These are phyloP conservation scores for Talaromyces thailandensis DNA, from an alignment of 495 filamentous ascomycete species.

Conservation along the genomic window DNA sequence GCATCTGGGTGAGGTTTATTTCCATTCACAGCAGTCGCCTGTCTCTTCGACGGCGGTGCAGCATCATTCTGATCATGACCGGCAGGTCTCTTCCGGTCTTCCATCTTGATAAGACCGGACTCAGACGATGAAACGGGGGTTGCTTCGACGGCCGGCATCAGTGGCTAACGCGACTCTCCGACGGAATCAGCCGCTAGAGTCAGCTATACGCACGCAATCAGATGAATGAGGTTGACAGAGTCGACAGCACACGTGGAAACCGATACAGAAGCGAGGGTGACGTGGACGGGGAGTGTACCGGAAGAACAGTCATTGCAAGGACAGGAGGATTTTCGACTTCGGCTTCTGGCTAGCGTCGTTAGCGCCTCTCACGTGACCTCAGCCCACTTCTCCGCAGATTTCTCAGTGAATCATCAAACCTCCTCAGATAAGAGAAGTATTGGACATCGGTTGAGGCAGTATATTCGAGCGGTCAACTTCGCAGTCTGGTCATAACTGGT, in stretches of 20 bases:
- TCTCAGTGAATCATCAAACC: constrained; percentile 9
- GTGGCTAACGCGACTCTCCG: constrained; percentile 42
- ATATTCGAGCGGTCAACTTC: background rate
- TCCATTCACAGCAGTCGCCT: constrained; percentile 67
- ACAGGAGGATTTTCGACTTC: constrained; percentile 35
- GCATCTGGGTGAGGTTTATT: constrained; percentile 64
- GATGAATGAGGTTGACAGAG: background rate
- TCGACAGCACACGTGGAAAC: background rate
- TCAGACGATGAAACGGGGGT: constrained; percentile 60
- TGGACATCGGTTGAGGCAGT: background rate
- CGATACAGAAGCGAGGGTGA: constrained; percentile 16
- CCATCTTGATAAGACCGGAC: constrained; percentile 79
- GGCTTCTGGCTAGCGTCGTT: constrained; percentile 19
- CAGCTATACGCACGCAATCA: constrained; percentile 24
- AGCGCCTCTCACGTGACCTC: constrained; percentile 30
- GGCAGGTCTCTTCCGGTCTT: constrained; percentile 91
- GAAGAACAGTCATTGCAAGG: constrained; percentile 17
- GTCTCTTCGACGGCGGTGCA: constrained; percentile 78
- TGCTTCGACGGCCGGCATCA: constrained; percentile 74
- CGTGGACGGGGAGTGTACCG: constrained; percentile 15
- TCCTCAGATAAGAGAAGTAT: background rate
- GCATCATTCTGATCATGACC: constrained; percentile 63
- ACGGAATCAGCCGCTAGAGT: constrained; percentile 27
- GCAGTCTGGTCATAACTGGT: background rate
- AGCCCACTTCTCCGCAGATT: constrained; percentile 21